phyloP scores from a whole-genome alignment of 2,329 filamentous ascomycete species.

The Curvularia eragrostidis region DNA sequence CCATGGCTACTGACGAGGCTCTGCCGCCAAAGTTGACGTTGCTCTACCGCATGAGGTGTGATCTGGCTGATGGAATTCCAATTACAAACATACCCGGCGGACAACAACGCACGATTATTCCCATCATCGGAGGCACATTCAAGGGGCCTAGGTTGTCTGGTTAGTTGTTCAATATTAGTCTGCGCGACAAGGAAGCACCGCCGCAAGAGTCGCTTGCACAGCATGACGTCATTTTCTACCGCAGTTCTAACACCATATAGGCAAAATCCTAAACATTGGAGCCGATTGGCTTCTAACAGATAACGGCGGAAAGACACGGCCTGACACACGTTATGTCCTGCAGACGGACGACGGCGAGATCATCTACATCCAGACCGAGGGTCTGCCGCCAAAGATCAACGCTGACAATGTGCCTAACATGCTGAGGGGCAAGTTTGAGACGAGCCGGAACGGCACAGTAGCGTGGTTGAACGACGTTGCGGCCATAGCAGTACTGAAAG shows the following conservation, averaged over 20 bases:
- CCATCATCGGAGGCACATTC: conserved; percentile 41
- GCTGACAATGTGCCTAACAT: conserved; percentile 35
- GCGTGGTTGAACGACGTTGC: conserved; percentile 51
- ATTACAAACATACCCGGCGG: conserved; percentile 30
- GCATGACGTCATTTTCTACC: conserved; percentile 16
- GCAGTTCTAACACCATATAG: conserved; percentile 16
- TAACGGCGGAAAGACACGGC: conserved; percentile 32
- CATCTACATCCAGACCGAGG: conserved; percentile 45
- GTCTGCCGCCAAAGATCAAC: conserved; percentile 26
- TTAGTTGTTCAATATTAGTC: conserved; percentile 7
- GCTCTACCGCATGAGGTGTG: conserved; percentile 33
- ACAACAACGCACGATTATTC: conserved; percentile 35
- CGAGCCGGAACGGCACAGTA: conserved; percentile 40
- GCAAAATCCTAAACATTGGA: conserved; percentile 45
- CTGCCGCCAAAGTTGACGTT: conserved; percentile 29
- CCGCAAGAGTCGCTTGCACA: not conserved
- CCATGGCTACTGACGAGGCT: conserved; percentile 27
- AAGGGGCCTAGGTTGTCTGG: conserved; percentile 36
- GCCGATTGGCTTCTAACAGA: conserved; percentile 50
- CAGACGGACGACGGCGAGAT: conserved; percentile 46
- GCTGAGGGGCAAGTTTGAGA: conserved; percentile 46
- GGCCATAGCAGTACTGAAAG: conserved; percentile 33
- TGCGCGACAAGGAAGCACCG: not conserved
- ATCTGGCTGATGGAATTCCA: conserved; percentile 31
- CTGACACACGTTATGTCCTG: conserved; percentile 49